Evolutionary conservation across 2,329 filamentous ascomycete species (phyloP).

Genomic region (Penicillium sp.): DNA sequence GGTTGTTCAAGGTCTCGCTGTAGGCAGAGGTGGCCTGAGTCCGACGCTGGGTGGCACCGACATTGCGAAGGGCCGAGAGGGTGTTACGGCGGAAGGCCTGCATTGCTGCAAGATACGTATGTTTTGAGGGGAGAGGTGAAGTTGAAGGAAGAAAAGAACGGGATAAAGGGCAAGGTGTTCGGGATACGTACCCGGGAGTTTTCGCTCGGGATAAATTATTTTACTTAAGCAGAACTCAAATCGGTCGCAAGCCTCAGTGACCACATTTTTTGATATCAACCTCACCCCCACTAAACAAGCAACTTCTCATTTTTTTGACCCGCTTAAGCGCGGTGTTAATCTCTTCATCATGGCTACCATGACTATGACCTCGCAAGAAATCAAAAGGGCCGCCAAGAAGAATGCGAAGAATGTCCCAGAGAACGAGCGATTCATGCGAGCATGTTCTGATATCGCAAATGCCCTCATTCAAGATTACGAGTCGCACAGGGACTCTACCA

Average conservation of each 20-base stretch:
- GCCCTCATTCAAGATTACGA: conserved; percentile 94
- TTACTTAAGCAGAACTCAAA: conserved; percentile 37
- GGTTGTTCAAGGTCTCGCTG: conserved; percentile 72
- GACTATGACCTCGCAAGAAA: conserved; percentile 58
- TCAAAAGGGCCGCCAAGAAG: conserved; percentile 58
- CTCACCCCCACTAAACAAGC: conserved; percentile 12
- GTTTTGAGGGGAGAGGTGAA: conserved; percentile 14
- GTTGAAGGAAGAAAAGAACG: conserved; percentile 17
- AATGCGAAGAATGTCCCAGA: conserved; percentile 78
- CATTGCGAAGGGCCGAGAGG: conserved; percentile 65
- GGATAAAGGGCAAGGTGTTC: conserved; percentile 23
- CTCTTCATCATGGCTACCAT: conserved; percentile 58
- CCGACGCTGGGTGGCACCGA: conserved; percentile 62
- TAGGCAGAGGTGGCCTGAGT: conserved; percentile 69
- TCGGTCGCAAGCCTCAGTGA: conserved; percentile 29
- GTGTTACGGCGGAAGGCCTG: conserved; percentile 77
- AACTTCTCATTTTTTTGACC: not conserved
- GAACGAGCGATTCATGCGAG: conserved; percentile 89
- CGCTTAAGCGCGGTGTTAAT: conserved; percentile 14
- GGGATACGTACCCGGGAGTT: conserved; percentile 31
- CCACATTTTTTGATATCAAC: conserved; percentile 25
- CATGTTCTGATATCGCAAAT: conserved; percentile 93
- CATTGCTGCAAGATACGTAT: conserved; percentile 53
- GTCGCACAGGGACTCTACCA: conserved; percentile 68
- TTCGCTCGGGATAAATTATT: conserved; percentile 39